These are phyloP conservation scores for Fraxinus sp. DNA, from an alignment of 305 asterid genomes.

Conservation along the genomic window DNA sequence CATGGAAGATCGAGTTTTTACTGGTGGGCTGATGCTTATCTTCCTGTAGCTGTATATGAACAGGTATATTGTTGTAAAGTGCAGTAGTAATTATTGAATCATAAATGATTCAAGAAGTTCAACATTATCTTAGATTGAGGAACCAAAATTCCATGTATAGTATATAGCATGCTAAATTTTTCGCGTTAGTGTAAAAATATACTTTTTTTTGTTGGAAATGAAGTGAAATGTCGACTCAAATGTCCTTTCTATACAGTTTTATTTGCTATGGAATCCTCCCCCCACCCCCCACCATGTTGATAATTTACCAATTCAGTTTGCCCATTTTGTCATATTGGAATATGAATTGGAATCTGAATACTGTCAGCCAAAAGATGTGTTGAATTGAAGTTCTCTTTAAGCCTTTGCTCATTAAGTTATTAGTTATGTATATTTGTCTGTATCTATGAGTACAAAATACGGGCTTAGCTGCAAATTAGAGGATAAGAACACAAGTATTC, in stretches of 20 bases:
- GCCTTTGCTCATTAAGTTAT: no score
- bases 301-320: not conserved
- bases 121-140: not conserved
- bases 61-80: conserved; percentile 26
- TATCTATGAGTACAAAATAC: no score
- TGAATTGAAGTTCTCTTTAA: not conserved
- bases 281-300: not conserved
- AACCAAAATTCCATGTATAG: conserved; percentile 6
- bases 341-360: not conserved
- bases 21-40: conserved; percentile 6
- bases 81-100: not conserved
- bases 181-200: not conserved
- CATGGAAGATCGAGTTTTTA: conserved; percentile 17
- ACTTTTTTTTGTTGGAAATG: not conserved
- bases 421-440: no score
- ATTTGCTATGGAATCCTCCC: not conserved
- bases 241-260: not conserved
- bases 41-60: conserved; percentile 5
- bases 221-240: not conserved
- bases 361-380: not conserved
- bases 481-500: no score
- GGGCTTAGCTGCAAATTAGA: no score
- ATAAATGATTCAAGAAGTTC: not conserved
- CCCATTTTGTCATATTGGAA: not conserved
- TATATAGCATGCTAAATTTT: not conserved